phyloP scores from a whole-genome alignment of 352 stramenopile species.

The Halophytophthora polymorphica region DNA sequence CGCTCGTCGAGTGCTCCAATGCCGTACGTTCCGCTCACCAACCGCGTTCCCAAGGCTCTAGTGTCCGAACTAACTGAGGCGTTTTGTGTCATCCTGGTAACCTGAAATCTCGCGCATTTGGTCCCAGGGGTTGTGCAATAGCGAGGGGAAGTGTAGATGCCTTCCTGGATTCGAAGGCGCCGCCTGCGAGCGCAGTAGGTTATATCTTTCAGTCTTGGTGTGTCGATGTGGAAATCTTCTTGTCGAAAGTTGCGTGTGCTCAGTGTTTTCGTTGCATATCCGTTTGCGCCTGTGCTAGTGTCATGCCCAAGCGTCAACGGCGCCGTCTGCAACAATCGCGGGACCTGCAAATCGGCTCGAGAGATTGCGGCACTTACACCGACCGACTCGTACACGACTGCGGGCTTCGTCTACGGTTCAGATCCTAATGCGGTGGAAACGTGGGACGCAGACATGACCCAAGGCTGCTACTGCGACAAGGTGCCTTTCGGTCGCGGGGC shows the following conservation, averaged over 20 bases:
- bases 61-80: not conserved
- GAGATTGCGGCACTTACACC: slow-evolving; percentile 55
- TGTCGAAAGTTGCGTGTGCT: not conserved
- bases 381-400: slow-evolving; percentile 28
- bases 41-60: not conserved
- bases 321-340: slow-evolving; percentile 39
- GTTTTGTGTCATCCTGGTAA: too few species aligned
- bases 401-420: slow-evolving; percentile 63
- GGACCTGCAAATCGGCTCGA: slow-evolving; percentile 40
- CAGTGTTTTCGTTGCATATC: not conserved
- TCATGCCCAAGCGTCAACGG: slow-evolving; percentile 35
- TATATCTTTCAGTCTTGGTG: not conserved
- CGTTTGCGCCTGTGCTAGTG: slow-evolving; percentile 23
- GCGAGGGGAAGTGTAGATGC: slow-evolving; percentile 52
- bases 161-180: slow-evolving; percentile 60
- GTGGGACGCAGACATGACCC: slow-evolving; percentile 87
- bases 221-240: not conserved
- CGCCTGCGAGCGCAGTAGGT: slow-evolving; percentile 62
- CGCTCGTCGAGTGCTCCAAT: slow-evolving; percentile 65
- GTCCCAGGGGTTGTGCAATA: slow-evolving; percentile 52
- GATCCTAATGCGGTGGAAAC: slow-evolving; percentile 70
- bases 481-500: slow-evolving; percentile 47
- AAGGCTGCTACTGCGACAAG: slow-evolving; percentile 88
- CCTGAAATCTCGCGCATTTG: too few species aligned
- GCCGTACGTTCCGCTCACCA: slow-evolving; percentile 27